Percentiles rank a stretch among this genome's conserved stretches.
Evolutionary conservation across 2,329 filamentous ascomycete genomes (phyloP).

Genomic region (Lithohypha guttulata): DNA sequence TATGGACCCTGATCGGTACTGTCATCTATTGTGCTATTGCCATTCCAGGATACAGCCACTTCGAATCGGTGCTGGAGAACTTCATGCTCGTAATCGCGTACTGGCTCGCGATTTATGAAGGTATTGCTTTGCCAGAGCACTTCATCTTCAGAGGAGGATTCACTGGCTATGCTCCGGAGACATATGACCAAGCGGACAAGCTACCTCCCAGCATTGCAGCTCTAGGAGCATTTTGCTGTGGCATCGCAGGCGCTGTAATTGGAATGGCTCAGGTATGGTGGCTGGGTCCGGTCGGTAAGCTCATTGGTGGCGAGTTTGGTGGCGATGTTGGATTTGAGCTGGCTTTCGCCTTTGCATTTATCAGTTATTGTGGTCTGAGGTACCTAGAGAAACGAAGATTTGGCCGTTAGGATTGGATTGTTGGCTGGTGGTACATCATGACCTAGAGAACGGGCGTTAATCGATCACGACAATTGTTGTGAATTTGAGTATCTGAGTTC

Average conservation of each 20-base stretch:
- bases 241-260: conserved; percentile 53
- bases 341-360: conserved; percentile 31
- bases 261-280: conserved; percentile 64
- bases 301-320: conserved; percentile 41
- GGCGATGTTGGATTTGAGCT: conserved; percentile 57
- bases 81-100: conserved; percentile 54
- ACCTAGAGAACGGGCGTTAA: no score
- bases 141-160: conserved; percentile 57
- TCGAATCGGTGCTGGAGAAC: conserved; percentile 54
- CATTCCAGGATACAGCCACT: conserved; percentile 57
- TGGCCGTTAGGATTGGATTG: conserved; percentile 9
- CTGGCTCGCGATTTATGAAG: conserved; percentile 60
- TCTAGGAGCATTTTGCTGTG: conserved; percentile 50
- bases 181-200: conserved; percentile 47
- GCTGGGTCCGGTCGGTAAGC: conserved; percentile 54
- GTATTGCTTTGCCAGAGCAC: conserved; percentile 55
- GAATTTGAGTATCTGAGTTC: no score
- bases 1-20: conserved; percentile 39
- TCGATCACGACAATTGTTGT: no score
- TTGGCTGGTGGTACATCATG: no score
- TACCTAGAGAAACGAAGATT: conserved; percentile 24
- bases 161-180: conserved; percentile 46
- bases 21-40: conserved; percentile 57
- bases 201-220: conserved; percentile 57
- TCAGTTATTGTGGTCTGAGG: conserved; percentile 28